phyloP scores from a whole-genome alignment of 495 filamentous ascomycete genomes.

The Aspergillus bridgeri region DNA sequence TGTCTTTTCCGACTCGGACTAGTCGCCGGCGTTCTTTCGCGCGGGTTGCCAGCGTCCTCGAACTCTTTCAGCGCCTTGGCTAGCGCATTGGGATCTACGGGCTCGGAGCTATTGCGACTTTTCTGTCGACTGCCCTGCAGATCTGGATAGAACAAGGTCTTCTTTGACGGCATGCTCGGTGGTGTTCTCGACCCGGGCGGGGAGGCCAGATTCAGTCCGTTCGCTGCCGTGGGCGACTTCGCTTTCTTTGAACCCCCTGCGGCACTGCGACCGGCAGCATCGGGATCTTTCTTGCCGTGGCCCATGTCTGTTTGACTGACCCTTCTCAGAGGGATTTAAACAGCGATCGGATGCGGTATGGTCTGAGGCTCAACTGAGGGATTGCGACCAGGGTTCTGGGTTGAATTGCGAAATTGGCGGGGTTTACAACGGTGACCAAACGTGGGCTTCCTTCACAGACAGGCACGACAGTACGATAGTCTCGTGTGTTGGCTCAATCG shows the following conservation, averaged over 20 bases:
- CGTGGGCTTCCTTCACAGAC: neutral
- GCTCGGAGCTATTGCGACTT: conserved; percentile 45
- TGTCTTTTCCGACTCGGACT: conserved; percentile 87
- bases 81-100: conserved; percentile 59
- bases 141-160: conserved; percentile 39
- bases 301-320: conserved; percentile 18
- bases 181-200: conserved; percentile 46
- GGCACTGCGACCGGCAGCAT: conserved; percentile 12
- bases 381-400: conserved; percentile 22
- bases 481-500: conserved; percentile 7
- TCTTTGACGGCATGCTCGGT: conserved; percentile 40
- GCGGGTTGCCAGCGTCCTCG: conserved; percentile 56
- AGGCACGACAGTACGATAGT: neutral
- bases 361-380: conserved; percentile 8
- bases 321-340: conserved; percentile 7
- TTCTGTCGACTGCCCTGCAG: conserved; percentile 24
- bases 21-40: conserved; percentile 67
- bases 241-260: conserved; percentile 12
- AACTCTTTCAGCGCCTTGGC: conserved; percentile 61
- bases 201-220: conserved; percentile 33
- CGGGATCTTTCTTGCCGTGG: conserved; percentile 18
- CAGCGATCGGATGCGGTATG: conserved; percentile 19
- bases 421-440: conserved; percentile 2
- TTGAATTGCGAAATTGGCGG: conserved; percentile 14
- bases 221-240: conserved; percentile 18